phyloP scores from a whole-genome alignment of 2,329 filamentous ascomycete species.

The Neonectria hederae region DNA sequence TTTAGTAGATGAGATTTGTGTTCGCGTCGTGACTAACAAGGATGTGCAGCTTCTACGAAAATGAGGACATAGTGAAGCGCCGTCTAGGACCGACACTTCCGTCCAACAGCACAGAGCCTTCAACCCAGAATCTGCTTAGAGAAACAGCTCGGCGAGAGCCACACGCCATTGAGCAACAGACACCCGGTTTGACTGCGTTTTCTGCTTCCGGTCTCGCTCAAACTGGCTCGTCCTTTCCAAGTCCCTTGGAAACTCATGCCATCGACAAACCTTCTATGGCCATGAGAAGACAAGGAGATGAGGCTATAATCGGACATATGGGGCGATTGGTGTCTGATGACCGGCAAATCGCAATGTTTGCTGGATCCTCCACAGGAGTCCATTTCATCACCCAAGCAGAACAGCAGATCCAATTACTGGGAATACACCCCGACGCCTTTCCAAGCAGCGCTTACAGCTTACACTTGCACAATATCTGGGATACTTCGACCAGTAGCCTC shows the following conservation, averaged over 20 bases:
- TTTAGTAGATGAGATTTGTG: accelerated
- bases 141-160: neutral
- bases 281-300: neutral
- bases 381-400: conserved; percentile 42
- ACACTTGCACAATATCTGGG: conserved; percentile 36
- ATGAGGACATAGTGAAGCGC: conserved; percentile 17
- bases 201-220: neutral
- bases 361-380: conserved; percentile 40
- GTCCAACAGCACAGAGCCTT: neutral
- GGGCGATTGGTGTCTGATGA: conserved; percentile 37
- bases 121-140: neutral
- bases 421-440: conserved; percentile 36
- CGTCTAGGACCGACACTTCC: neutral
- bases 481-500: neutral
- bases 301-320: conserved; percentile 40
- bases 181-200: neutral
- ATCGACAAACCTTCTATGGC: neutral
- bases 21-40: accelerated
- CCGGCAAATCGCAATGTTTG: conserved; percentile 36
- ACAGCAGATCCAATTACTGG: conserved; percentile 37
- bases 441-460: conserved; percentile 38
- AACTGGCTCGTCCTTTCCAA: neutral
- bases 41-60: conserved; percentile 21
- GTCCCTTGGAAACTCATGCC: neutral
- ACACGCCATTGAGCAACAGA: neutral